Conservation (phyloP, 1,284 basidiomycete genomes). For the Mycena sp. region DNA sequence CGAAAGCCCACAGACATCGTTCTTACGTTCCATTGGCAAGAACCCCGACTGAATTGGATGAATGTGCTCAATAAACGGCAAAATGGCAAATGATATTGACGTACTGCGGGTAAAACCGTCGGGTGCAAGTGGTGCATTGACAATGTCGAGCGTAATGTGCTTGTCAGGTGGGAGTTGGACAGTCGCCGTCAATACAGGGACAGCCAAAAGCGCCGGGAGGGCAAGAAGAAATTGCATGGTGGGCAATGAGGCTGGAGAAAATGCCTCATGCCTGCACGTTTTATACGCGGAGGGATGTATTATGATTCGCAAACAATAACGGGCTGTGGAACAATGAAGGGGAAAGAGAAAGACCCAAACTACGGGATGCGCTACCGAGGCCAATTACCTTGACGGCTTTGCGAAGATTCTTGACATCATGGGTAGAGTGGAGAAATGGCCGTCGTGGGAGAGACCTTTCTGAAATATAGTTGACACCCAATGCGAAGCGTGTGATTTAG, state of each 20-base stretch:
- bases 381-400: no score
- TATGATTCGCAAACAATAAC: no score
- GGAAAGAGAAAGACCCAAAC: no score
- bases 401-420: no score
- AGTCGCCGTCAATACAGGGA: no score
- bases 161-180: background rate
- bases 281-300: no score
- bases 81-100: background rate
- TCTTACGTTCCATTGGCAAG: constrained; percentile 36
- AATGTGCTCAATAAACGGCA: background rate
- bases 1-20: background rate
- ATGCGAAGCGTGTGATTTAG: no score
- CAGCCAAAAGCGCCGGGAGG: background rate
- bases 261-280: background rate
- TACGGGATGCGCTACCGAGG: no score
- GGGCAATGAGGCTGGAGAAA: background rate
- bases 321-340: no score
- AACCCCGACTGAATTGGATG: constrained; percentile 11
- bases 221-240: background rate
- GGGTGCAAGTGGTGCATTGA: background rate
- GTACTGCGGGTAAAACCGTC: constrained; percentile 10
- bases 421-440: no score
- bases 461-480: no score
- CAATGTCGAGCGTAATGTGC: constrained; percentile 12
- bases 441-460: no score